Evolutionary conservation across 257 asterid genomes (phyloP), one percentile per base, ranked within the genome.

Genomic region (Solanum acaule): DNA sequence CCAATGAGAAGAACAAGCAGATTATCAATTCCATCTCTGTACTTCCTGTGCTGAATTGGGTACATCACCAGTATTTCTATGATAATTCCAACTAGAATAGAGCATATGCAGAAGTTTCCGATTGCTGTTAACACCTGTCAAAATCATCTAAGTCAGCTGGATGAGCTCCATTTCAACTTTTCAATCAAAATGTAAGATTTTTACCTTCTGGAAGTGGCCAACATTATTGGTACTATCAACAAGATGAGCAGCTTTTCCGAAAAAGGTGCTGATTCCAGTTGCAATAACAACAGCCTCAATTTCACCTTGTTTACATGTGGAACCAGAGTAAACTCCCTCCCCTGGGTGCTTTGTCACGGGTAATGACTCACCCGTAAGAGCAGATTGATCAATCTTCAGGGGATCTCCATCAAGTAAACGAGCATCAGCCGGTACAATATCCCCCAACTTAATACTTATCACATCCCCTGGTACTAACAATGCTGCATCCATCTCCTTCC

Each of bases 91-190:
- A 90, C 67, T 16, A 93, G 96, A 73, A 95, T 95, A 1, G 98
- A 93, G 87, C 98, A 95, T 20, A 95, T 94, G 88, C 98, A 95
- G 94, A 95, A 95, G 93, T 95, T 95, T 7, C 98, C 98, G 63
- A 95, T 95, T 56, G 98, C 92, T 42, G 98, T 95, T 93, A 95
- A 89, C 49, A 95, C 98, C 98, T 94, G 91, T 33, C 27, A 27
- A 78, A 34, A 71, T 68, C 40, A 85, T 37, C 61, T 27, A 81
- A 16, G 22, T 46, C 85, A 81, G 37, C 6, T 8, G 67, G 18
- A 79, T 18, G 56, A 37, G 56, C 27, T 38, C 56, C 16, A 23
- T 37, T 38, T 31, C 85, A 78, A 78, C 84, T 77, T 77, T 77
- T 40, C 61, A 15, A 16, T 12, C 23, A 77, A 29, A 29, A 46